These are phyloP conservation scores for Echinosophora koreensis DNA, from an alignment of 306 rosid genomes.

Conservation along the genomic window DNA sequence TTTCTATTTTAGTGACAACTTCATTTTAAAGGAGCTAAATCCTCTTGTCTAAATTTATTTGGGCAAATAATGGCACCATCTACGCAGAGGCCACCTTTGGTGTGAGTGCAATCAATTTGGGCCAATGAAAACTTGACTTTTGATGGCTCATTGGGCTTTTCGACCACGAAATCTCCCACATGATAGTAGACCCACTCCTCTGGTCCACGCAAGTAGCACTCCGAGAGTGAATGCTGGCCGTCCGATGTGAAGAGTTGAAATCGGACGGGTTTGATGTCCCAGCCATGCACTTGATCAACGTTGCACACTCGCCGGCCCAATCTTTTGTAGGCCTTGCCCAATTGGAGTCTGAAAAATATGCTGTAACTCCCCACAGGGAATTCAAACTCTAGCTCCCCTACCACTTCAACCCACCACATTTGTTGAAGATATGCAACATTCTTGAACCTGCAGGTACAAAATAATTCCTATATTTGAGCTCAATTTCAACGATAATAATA, in stretches of 20 bases:
- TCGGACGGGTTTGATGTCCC: constrained; percentile 84
- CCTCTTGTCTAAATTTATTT: constrained; percentile 18
- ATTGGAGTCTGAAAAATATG: constrained; percentile 69
- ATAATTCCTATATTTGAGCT: neutral
- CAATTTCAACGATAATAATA: neutral
- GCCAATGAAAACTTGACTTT: constrained; percentile 77
- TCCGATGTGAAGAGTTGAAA: constrained; percentile 71
- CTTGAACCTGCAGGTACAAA: constrained; percentile 60
- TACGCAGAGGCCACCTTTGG: constrained; percentile 86
- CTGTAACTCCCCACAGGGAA: constrained; percentile 79
- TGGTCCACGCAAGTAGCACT: constrained; percentile 55
- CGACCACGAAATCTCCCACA: constrained; percentile 67
- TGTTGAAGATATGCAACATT: constrained; percentile 84
- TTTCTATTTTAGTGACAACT: too few species aligned
- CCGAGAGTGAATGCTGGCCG: constrained; percentile 65
- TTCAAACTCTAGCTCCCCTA: constrained; percentile 80
- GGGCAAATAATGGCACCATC: constrained; percentile 79
- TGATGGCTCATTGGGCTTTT: constrained; percentile 46
- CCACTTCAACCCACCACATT: constrained; percentile 96
- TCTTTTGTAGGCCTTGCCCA: constrained; percentile 65
- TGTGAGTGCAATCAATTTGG: constrained; percentile 94
- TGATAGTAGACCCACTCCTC: constrained; percentile 71
- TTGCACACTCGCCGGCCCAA: constrained; percentile 67
- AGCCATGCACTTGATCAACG: constrained; percentile 79
- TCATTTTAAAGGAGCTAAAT: too few species aligned